Evolutionary conservation across 306 rosid genomes (phyloP), one percentile per base, ranked within the genome.

Genomic region (Cicer cuneatum): DNA sequence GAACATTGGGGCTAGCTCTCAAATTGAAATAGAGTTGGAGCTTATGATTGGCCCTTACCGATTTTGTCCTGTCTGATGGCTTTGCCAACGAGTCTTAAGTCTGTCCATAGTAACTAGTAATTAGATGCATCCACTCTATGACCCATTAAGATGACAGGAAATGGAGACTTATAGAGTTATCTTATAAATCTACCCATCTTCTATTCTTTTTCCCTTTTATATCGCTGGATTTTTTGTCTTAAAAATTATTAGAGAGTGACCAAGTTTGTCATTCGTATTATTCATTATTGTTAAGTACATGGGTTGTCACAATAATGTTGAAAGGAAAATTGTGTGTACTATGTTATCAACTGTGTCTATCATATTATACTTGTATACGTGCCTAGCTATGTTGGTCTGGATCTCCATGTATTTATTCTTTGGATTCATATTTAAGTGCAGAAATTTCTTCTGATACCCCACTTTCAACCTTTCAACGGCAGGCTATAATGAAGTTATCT

Each of bases 401-500:
- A 49, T 70, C 48, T 81, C n/a, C 38, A 53, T 42, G 59, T 72
- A 14, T 57, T 64, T 63, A 12, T 63, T 69, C 56, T 59, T 10
- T 7, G n/a, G 38, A 24, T 49, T 76, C 53, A 42, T 59, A 7
- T 80, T n/a, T 19, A 54, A 29, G 7, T 45, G 29, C 16, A 60
- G 18, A 24, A 35, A 29, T 76, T 72, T 80, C 33, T 57, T 43
- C 66, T 48, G 56, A 67, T 9, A 21, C 66, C 54, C 60, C 61
- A 62, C 14, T 58, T 79, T 49, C 33, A 71, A 54, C 80, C 71
- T 64, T 66, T 46, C 7, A 15, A 63, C 85, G 77, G 53, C 72
- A 93, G 97, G 93, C 93, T 79, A 78, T 88, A 37, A 78, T 82
- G 80, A 93, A 86, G 83, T 58, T 93, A 58, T 86, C 84, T 59